Percentiles rank a stretch among this genome's conserved stretches.
Evolutionary conservation across 2,329 filamentous ascomycete species (phyloP).

Genomic region (Coleophoma crateriformis): DNA sequence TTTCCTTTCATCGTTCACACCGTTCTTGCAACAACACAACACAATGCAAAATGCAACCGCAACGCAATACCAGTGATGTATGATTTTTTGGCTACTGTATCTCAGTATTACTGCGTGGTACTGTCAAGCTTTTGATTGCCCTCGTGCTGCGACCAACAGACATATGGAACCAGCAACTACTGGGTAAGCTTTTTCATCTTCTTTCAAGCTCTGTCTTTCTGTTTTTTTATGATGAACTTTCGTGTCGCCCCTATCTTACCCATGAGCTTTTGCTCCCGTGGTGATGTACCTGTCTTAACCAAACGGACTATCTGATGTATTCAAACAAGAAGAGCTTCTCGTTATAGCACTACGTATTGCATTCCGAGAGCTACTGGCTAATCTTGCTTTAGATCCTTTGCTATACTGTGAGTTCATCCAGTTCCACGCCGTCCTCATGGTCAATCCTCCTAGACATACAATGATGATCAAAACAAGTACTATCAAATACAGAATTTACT

Average conservation of each 20-base stretch:
- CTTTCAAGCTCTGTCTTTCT: too few species aligned
- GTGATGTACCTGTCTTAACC: constrained; percentile 55
- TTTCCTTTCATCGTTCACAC: too few species aligned
- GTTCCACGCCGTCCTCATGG: neutral
- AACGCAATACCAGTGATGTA: too few species aligned
- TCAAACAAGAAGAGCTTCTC: neutral
- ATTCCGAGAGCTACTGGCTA: neutral
- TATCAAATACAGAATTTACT: constrained; percentile 37
- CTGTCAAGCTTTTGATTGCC: too few species aligned
- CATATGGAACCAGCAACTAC: too few species aligned
- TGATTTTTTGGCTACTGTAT: too few species aligned
- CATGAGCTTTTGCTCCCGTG: constrained; percentile 33
- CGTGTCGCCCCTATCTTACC: constrained; percentile 56
- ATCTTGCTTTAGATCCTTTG: neutral
- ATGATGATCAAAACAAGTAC: constrained; percentile 38
- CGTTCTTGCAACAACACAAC: too few species aligned
- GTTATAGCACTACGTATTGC: neutral
- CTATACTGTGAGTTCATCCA: constrained; percentile 4
- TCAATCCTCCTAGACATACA: constrained; percentile 8
- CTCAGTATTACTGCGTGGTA: too few species aligned
- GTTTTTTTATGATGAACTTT: constrained; percentile 43
- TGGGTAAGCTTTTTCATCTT: too few species aligned
- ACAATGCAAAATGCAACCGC: too few species aligned
- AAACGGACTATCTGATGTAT: constrained; percentile 47
- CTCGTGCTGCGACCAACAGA: too few species aligned